These are phyloP conservation scores for Eucalyptus pauciflora DNA, from an alignment of 345 rosid genomes.

Conservation along the genomic window DNA sequence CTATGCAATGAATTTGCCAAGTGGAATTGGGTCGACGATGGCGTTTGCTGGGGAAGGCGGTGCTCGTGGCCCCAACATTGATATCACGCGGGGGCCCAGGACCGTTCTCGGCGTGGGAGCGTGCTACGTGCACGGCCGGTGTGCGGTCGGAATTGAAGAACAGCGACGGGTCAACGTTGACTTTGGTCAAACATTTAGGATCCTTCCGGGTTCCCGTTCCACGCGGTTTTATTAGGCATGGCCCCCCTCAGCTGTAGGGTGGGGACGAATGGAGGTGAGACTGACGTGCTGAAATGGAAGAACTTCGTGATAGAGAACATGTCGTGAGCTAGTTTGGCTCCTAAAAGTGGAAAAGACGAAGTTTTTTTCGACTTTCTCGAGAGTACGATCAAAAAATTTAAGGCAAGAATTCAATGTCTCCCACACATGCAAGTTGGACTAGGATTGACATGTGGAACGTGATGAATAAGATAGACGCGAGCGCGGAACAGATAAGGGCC, in stretches of 20 bases:
- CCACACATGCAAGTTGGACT: background rate
- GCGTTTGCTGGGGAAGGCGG: background rate
- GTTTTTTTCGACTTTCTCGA: background rate
- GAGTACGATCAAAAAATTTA: background rate
- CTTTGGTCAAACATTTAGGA: background rate
- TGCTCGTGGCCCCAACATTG: background rate
- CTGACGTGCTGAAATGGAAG: background rate
- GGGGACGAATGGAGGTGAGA: background rate
- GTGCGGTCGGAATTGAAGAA: background rate
- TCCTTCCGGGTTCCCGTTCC: background rate
- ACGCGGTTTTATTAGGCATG: background rate
- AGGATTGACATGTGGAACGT: background rate
- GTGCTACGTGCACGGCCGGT: background rate
- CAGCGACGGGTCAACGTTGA: background rate
- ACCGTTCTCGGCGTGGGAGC: background rate
- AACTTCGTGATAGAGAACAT: background rate
- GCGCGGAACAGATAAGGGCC: rapidly evolving
- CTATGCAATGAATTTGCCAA: background rate
- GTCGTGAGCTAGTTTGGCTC: background rate
- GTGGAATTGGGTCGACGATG: background rate
- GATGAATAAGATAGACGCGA: rapidly evolving
- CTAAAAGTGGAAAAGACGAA: background rate
- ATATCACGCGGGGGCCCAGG: background rate
- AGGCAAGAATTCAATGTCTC: background rate
- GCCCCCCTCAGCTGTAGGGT: background rate